Evolutionary conservation across 169 alveolate species (phyloP).

Genomic region (Cryptosporidium tyzzeri): DNA sequence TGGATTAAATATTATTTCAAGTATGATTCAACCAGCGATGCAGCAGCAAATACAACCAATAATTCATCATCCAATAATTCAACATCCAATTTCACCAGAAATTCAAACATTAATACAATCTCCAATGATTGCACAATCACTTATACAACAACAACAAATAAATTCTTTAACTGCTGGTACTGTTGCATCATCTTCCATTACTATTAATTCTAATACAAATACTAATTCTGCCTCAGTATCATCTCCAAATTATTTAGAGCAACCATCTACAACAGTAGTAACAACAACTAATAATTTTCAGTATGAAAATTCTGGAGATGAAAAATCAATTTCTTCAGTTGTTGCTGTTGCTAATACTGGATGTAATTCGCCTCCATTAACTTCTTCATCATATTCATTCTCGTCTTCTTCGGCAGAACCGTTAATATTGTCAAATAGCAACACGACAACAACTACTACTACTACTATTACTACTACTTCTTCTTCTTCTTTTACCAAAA

Average conservation of each 20-base stretch:
- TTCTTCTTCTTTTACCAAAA: not conserved
- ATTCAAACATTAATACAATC: not conserved
- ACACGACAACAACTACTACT: not conserved
- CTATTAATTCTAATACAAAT: not conserved
- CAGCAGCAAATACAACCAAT: not conserved
- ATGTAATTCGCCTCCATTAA: not conserved
- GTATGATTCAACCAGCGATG: slow-evolving; percentile 1
- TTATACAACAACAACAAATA: not conserved
- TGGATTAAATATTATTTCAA: not conserved
- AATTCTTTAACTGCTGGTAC: not conserved
- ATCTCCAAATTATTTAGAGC: not conserved
- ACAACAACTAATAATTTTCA: not conserved
- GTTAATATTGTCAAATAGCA: not conserved
- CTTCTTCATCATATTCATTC: not conserved
- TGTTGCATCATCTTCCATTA: not conserved
- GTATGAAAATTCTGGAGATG: not conserved
- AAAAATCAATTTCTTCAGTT: not conserved
- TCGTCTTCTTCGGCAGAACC: not conserved
- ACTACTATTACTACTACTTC: slow-evolving; percentile 1
- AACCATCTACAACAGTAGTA: not conserved
- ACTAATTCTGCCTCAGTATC: not conserved
- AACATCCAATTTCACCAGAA: not conserved
- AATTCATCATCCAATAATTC: not conserved
- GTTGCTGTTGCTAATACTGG: not conserved
- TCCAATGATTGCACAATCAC: not conserved